Base-by-base conservation (phyloP, 179 eudicot species). In the Vitellaria paradoxa region DNA sequence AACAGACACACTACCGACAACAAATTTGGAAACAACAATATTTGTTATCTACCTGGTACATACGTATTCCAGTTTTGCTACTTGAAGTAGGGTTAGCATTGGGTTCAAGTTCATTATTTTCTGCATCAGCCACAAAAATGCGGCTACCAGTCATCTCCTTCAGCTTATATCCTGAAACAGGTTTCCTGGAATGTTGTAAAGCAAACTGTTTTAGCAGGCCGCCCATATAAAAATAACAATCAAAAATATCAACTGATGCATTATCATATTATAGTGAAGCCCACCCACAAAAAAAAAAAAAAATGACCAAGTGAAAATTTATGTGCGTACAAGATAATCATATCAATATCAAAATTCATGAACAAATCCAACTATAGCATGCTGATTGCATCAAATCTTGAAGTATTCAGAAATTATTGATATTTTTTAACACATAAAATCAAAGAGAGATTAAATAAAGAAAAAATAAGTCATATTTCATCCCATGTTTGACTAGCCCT, bases 61-160 rank as follows among this genome's bases (percentile, higher is more conserved):
- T 88, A 5, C 99, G 92, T 59, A 94, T 9, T 6, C 97, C 94
- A 64, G 96, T 87, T 86, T 85, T 91, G 89, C 78, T 89, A 50
- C 68, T 78, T 10, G 92, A 81, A 59, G 84, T 84, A 49, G 81
- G 83, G 56, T 68, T 85, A 37, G 85, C 84, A 66, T 90, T 95
- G 64, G 86, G 68, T 79, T 93, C 96, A 72, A 83, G 64, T 10
- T 81, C 56, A 52, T 75, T 89, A 50, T 79, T 76, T 81, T 91
- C 97, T 23, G 82, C 89, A 53, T 85, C 85, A 15, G 85, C 83
- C 40, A 85, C 87, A 76, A 95, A 95, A 74, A 95, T 93, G 69
- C 93, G 88, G 78, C 98, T 95, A 24, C 99, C 99, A 21, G 93
- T 91, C 82, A 95, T 95, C 87, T 95, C 99, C 84, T 88, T 93